These are phyloP conservation scores for Podila epigama DNA, from an alignment of 192 early-diverging fungal genomes.

Conservation along the genomic window DNA sequence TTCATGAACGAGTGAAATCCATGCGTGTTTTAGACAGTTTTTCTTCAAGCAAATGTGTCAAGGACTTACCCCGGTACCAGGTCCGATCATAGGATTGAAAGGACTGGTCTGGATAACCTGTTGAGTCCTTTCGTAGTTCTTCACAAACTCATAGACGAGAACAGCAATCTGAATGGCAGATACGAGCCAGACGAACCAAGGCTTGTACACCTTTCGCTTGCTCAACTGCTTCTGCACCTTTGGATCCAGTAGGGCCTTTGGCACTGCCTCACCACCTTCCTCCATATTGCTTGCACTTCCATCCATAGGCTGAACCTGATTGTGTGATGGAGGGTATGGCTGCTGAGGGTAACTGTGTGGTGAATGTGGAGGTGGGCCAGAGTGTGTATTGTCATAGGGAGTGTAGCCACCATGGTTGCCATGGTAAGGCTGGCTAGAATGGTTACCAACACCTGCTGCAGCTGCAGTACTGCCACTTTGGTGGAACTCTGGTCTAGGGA, in stretches of 20 bases:
- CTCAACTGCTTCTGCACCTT: constrained; percentile 41
- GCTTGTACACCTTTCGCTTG: constrained; percentile 27
- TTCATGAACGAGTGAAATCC: too few relatives aligned
- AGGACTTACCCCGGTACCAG: constrained; percentile 59
- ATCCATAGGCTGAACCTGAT: background rate
- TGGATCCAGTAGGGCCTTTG: constrained; percentile 47
- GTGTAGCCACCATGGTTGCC: background rate
- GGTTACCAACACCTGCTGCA: constrained; percentile 12
- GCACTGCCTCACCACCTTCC: constrained; percentile 19
- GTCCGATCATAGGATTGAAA: constrained; percentile 88
- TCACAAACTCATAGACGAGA: constrained; percentile 58
- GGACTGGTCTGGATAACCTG: constrained; percentile 67
- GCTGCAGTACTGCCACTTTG: background rate
- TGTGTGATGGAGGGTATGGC: background rate
- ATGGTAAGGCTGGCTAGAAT: background rate
- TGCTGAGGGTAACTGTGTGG: constrained; percentile 3
- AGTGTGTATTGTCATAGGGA: constrained; percentile 14
- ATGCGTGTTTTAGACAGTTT: background rate
- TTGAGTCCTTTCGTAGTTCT: constrained; percentile 68
- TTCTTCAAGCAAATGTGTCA: background rate
- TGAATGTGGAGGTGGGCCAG: background rate
- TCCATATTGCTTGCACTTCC: too few relatives aligned
- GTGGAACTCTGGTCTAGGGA: too few relatives aligned
- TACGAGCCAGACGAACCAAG: constrained; percentile 56
- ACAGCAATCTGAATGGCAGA: constrained; percentile 52